These are phyloP conservation scores for Echeveria elegans DNA, from an alignment of 164 flowering plant species.

Conservation along the genomic window DNA sequence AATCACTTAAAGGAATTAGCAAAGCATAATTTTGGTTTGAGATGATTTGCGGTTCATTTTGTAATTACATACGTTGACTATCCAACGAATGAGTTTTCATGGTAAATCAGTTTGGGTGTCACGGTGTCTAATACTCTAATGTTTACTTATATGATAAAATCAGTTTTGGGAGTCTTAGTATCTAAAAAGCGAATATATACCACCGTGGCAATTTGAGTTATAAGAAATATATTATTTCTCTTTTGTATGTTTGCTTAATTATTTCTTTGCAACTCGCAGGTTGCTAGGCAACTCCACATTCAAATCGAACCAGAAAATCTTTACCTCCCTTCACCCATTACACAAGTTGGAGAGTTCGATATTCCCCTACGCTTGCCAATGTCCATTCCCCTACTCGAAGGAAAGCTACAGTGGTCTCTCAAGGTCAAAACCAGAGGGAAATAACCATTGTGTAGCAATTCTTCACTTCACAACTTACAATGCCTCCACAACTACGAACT, in stretches of 20 bases:
- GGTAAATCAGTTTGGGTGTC: too few relatives aligned
- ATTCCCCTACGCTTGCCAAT: slow-evolving; percentile 66
- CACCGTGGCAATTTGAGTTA: background rate
- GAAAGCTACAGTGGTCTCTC: slow-evolving; percentile 61
- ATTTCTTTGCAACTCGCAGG: slow-evolving; percentile 25
- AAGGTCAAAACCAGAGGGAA: slow-evolving; percentile 56
- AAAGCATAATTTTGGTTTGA: background rate
- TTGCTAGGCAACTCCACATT: slow-evolving; percentile 77
- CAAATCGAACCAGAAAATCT: slow-evolving; percentile 67
- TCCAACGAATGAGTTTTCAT: too few relatives aligned
- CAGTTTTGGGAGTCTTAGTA: too few relatives aligned
- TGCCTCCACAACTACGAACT: too few relatives aligned
- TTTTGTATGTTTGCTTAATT: background rate
- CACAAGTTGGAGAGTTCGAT: slow-evolving; percentile 67
- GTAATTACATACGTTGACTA: background rate
- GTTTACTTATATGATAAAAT: too few relatives aligned
- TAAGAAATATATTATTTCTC: background rate
- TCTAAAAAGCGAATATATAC: too few relatives aligned
- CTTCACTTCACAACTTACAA: background rate
- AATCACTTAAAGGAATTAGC: too few relatives aligned
- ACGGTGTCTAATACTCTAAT: too few relatives aligned
- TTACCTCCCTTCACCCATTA: slow-evolving; percentile 50
- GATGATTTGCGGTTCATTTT: background rate
- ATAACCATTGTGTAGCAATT: too few relatives aligned
- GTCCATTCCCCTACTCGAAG: slow-evolving; percentile 74